A percentile compares a stretch with the other conserved stretches of the same genome.
Evolutionary conservation across 192 early-diverging fungal species (phyloP).

Genomic region (Obelidium mucronatum): DNA sequence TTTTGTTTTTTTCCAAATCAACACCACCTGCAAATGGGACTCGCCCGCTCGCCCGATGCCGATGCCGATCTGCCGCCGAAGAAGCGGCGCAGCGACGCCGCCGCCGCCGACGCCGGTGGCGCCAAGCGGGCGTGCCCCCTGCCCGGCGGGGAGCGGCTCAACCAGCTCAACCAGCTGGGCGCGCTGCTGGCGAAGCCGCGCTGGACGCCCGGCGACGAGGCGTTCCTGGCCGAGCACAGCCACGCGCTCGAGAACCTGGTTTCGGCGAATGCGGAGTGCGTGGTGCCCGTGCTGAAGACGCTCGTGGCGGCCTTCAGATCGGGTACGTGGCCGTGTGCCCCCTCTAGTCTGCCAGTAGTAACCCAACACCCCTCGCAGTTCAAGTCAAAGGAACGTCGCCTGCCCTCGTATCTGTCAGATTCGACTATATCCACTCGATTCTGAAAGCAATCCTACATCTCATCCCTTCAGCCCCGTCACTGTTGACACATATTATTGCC

Average conservation of each 20-base stretch:
- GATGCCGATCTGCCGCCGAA: too few relatives aligned
- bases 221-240: constrained; percentile 58
- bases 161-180: too few relatives aligned
- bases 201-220: not conserved
- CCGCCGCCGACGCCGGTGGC: too few relatives aligned
- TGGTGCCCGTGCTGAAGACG: constrained; percentile 63
- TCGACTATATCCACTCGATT: constrained; percentile 68
- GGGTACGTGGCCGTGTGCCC: constrained; percentile 56
- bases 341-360: not conserved
- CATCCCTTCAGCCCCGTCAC: constrained; percentile 73
- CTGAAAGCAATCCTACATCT: constrained; percentile 66
- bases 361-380: not conserved
- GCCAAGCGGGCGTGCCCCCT: too few relatives aligned
- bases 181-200: too few relatives aligned
- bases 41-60: too few relatives aligned
- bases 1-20: too few relatives aligned
- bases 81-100: too few relatives aligned
- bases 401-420: constrained; percentile 33
- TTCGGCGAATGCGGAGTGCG: constrained; percentile 75
- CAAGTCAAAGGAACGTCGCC: not conserved
- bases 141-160: too few relatives aligned
- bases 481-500: constrained; percentile 66
- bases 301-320: constrained; percentile 62
- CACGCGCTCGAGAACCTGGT: constrained; percentile 77
- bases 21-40: too few relatives aligned